These are phyloP conservation scores for Candida glucosophila DNA, from an alignment of 1,139 yeast species.

Conservation along the genomic window DNA sequence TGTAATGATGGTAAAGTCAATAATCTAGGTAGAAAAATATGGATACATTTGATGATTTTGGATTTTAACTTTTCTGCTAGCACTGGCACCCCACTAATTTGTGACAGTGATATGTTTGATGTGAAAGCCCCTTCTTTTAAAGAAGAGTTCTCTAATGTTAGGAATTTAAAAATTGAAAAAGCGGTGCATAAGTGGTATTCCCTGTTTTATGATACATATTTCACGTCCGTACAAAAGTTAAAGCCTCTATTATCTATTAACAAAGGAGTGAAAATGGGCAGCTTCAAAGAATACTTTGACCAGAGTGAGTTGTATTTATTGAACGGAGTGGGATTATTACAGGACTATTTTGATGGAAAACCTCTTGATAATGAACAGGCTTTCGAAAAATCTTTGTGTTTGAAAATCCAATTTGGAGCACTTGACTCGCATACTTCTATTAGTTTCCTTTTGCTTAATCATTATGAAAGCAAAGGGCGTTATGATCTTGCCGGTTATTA, in stretches of 20 bases:
- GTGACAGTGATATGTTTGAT: conserved; percentile 23
- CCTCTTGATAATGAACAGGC: neutral
- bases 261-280: too few relatives aligned
- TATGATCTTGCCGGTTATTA: conserved; percentile 19
- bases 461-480: conserved; percentile 23
- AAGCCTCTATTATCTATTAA: too few relatives aligned
- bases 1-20: conserved; percentile 15
- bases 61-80: conserved; percentile 29
- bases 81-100: conserved; percentile 30
- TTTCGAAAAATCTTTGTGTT: conserved; percentile 9
- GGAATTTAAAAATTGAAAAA: conserved; percentile 18
- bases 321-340: too few relatives aligned
- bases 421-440: conserved; percentile 15
- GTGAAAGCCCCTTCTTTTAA: conserved; percentile 22
- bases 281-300: too few relatives aligned
- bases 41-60: conserved; percentile 22
- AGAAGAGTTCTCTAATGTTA: conserved; percentile 23
- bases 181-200: conserved; percentile 6
- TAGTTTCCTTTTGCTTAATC: conserved; percentile 26
- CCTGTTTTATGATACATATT: conserved; percentile 5
- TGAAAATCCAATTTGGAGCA: conserved; percentile 16
- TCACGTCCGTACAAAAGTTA: conserved; percentile 5
- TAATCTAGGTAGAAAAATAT: conserved; percentile 26
- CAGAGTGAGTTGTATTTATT: too few relatives aligned
- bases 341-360: too few relatives aligned